These are phyloP conservation scores for Castanea crenata DNA, from an alignment of 306 rosid species.

Conservation along the genomic window DNA sequence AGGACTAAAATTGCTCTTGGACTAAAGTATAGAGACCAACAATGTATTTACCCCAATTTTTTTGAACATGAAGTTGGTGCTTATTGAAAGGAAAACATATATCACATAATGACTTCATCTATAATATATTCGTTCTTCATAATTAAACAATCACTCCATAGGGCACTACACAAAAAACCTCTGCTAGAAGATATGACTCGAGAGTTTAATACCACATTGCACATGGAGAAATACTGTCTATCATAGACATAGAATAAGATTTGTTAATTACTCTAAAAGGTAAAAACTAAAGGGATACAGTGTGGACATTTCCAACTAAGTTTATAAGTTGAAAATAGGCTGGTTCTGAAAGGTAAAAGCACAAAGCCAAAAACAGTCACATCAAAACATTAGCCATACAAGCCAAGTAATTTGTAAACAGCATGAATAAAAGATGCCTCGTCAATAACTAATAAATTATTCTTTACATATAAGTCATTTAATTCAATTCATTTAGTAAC, in stretches of 20 bases:
- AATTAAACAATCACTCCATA: constrained; percentile 4
- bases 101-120: not conserved
- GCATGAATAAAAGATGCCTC: constrained; percentile 25
- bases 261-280: constrained; percentile 3
- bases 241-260: not conserved
- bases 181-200: not conserved
- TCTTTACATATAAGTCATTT: constrained; percentile 20
- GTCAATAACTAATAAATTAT: constrained; percentile 22
- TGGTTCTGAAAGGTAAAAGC: constrained; percentile 11
- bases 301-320: not conserved
- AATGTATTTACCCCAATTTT: not conserved
- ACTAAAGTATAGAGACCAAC: too few relatives aligned
- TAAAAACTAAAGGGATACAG: not conserved
- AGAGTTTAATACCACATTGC: not conserved
- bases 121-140: not conserved
- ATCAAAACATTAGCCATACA: constrained; percentile 15
- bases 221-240: too few relatives aligned
- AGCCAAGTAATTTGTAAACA: constrained; percentile 2
- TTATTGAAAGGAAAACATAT: not conserved
- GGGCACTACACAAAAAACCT: not conserved
- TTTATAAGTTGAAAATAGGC: constrained; percentile 8
- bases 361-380: constrained; percentile 4
- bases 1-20: too few relatives aligned
- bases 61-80: not conserved
- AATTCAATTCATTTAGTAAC: constrained; percentile 24